Base-by-base conservation (phyloP, 208 protist genomes). In the Trypanosoma brucei region DNA sequence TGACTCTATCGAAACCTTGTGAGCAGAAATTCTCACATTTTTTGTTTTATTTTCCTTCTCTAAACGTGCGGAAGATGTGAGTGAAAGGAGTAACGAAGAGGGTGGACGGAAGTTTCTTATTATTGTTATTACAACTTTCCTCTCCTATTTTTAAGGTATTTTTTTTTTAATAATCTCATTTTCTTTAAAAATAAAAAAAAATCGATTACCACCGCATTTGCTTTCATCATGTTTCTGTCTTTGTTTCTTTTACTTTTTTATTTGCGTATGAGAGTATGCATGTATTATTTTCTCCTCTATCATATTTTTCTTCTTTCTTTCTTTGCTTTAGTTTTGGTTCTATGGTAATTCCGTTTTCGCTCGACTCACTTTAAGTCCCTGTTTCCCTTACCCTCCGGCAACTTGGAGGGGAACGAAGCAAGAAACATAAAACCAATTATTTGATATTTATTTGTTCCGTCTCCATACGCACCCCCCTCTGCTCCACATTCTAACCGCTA, bases 61-160 rank as follows among this genome's bases (percentile, higher is more conserved):
- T 22, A 31, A 7, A 34, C 31, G 8, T 11, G 42, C 11, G 42
- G 6, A 11, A 6, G 42, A 46, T 46, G 8, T 14, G 42, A 0
- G 11, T 46, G 0, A 46, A 46, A 11, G 42, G 42, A 11, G 42
- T 11, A 46, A 46, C 42, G 11, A 6, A 6, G 6, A 46, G 42
- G 6, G 42, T 14, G 11, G 42, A 46, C 6, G 42, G 11, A 46
- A 46, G 8, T 46, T 46, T 22, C 22, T 22, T 46, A 46, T 46
- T 11, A 14, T 46, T 46, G 42, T 11, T 46, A 46, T 11, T 11
- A 14, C 6, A 46, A 6, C 42, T 46, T 46, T 46, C 11, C 42
- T 14, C 42, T 60, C 35, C 35, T 57, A 48, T 60, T 48, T 46
- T 56, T 9, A 36, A 36, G 11, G 0, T 60, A 30, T 48, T 60